Conservation (phyloP, 2,329 filamentous ascomycete genomes). For the Nothopassalora personata region DNA sequence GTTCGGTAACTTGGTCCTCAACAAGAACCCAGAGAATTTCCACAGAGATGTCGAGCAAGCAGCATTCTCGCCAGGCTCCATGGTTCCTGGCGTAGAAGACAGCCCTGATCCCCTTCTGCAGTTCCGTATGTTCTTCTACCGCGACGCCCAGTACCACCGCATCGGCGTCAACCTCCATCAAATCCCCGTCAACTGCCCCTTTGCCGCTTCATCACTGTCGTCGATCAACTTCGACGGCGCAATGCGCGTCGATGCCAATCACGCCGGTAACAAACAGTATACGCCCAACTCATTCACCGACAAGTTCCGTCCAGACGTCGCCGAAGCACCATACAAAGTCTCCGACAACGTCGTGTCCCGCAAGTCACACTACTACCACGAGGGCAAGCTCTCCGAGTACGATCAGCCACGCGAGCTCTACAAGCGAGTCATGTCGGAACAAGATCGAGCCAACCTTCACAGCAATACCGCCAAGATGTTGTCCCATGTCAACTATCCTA, state of each 20-base stretch:
- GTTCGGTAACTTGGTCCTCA: neutral
- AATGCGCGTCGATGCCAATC: constrained; percentile 28
- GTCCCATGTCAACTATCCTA: constrained; percentile 25
- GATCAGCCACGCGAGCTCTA: constrained; percentile 49
- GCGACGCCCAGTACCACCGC: neutral
- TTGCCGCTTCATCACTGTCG: neutral
- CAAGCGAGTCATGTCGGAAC: constrained; percentile 44
- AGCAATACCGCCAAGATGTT: constrained; percentile 43
- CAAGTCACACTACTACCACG: constrained; percentile 52
- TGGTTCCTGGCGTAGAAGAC: neutral
- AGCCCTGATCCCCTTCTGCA: neutral
- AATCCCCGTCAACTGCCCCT: neutral
- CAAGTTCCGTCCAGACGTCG: constrained; percentile 49
- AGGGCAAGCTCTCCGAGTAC: constrained; percentile 50
- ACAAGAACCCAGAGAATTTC: neutral
- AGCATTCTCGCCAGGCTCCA: neutral
- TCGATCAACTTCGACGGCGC: neutral
- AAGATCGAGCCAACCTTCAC: constrained; percentile 43
- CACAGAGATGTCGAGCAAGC: neutral
- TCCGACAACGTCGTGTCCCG: constrained; percentile 47
- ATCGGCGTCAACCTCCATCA: neutral
- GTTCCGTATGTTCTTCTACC: neutral
- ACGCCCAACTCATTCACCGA: constrained; percentile 48
- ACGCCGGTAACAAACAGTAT: constrained; percentile 48
- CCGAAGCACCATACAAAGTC: constrained; percentile 48